Base-by-base conservation (phyloP, 1,284 basidiomycete genomes). In the Leccinum fallax region DNA sequence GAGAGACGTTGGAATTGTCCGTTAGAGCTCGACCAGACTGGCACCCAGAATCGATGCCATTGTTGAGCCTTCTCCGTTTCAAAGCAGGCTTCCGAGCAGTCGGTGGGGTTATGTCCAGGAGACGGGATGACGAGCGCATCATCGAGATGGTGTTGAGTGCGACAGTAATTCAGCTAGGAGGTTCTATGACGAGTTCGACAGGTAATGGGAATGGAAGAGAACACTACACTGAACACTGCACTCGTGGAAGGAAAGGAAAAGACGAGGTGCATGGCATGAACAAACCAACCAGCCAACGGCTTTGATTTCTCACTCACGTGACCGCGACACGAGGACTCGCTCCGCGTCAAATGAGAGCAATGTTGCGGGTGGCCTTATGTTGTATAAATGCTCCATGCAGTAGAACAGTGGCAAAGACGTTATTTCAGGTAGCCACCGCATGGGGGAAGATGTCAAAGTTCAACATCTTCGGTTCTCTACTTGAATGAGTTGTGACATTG, bases 261-360 rank as follows among this genome's bases (percentile, higher is more conserved):
- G 26, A 28, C 32, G n/a, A 48, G 32, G 32, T 34, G 32, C 11
- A 30, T 30, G 30, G 30, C 30, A 30, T 30, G 30, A 30, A 30
- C 30, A 30, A 30, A 24, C 19, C 46, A 13, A 26, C 48, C 48
- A 49, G 21, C 16, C 52, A 57, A 34, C 13, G 19, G 40, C 15
- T 53, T 59, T 69, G 69, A 73, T 68, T 71, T 70, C 26, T 46
- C 28, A 32, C 52, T 58, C 69, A 70, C 72, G 69, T 70, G 69
- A 74, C 21, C 55, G 63, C 52, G 69, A 68, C 69, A 65, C 71
- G 69, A 67, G 69, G 63, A 53, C 55, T 24, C 21, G 21, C 7
- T 32, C 34, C 28, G 51, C 26, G 26, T 53, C 28, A 9, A 24
- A 30, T 49, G 32, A 30, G 28, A 30, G 28, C 28, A 30, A 0